These are phyloP conservation scores for Tolypocladium tropicale DNA, from an alignment of 2,329 filamentous ascomycete species.

Conservation along the genomic window DNA sequence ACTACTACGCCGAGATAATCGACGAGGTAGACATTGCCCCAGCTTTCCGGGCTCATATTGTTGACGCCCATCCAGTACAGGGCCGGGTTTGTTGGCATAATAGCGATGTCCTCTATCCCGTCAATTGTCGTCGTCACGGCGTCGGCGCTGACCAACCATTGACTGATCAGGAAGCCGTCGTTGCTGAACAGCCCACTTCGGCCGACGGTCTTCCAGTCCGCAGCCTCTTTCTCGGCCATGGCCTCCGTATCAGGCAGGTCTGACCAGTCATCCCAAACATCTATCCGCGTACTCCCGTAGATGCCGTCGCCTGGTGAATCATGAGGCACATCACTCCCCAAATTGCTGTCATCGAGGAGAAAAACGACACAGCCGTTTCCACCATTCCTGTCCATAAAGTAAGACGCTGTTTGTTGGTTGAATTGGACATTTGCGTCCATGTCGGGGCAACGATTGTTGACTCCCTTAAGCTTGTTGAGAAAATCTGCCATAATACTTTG, in stretches of 20 bases:
- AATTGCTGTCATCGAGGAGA: constrained; percentile 12
- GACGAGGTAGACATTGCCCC: constrained; percentile 19
- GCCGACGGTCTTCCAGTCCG: constrained; percentile 10
- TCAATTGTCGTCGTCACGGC: constrained; percentile 6
- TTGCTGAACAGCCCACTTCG: constrained; percentile 4
- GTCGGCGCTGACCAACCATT: constrained; percentile 20
- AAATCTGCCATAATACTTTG: constrained; percentile 29
- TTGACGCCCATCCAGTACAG: constrained; percentile 22
- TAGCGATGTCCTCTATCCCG: background rate
- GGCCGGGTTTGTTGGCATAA: constrained; percentile 17
- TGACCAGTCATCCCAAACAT: constrained; percentile 19
- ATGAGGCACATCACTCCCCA: background rate
- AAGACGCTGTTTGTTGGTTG: constrained; percentile 13
- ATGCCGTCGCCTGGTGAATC: constrained; percentile 18
- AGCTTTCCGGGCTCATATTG: constrained; percentile 15
- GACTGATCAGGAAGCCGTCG: constrained; percentile 12
- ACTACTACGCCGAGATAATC: constrained; percentile 21
- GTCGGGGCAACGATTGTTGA: constrained; percentile 29
- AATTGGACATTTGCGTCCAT: constrained; percentile 9
- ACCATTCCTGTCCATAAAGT: constrained; percentile 20
- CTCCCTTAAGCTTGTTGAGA: constrained; percentile 26
- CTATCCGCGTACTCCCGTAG: constrained; percentile 14
- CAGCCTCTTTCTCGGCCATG: constrained; percentile 12
- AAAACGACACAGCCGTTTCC: constrained; percentile 23
- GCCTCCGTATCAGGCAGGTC: constrained; percentile 14